Base-by-base conservation (phyloP, 2,329 filamentous ascomycete species). In the Fusarium nurragi region DNA sequence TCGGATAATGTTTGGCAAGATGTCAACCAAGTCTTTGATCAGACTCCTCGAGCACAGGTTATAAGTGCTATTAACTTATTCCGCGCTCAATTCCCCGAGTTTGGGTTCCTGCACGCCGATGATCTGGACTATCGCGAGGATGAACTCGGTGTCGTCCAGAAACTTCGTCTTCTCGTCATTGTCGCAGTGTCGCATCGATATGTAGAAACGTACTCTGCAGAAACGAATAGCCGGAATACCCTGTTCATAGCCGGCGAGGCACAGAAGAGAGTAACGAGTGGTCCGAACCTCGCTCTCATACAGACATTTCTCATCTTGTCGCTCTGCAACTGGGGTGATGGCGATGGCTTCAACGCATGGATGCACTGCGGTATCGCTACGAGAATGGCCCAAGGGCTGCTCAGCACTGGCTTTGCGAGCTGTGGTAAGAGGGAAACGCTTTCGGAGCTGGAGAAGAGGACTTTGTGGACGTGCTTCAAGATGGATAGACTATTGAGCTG, bases 261-360 rank as follows among this genome's bases (percentile, higher is more conserved):
- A 0, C 64, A 72, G 1, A 68, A 54, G 9, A 60, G 59, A 4
- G 39, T 71, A 5, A 54, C 63, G 0, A 65, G 43, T 2, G 48
- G 60, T 1, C 70, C 70, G 0, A 67, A 58, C 3, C 21, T 71
- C 5, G 53, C 39, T 3, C 60, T 72, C 1, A 65, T 71, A 2
- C 68, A 72, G 9, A 61, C 68, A 0, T 70, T 68, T 4, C 49
- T 72, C 8, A 64, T 72, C 6, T 18, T 72, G 0, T 67, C 70
- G 0, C 41, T 72, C 0, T 71, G 68, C 23, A 67, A 70, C 23
- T 72, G 70, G 70, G 70, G 70, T 1, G 66, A 72, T 2, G 68
- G 70, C 0, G 68, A 72, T n/a, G 70, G 70, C 0, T 72, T 72
- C 26, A 71, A 57, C 18, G 70, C 70, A 1, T 72, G 70, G 70